Evolutionary conservation across 768 basidiomycete genomes (phyloP), one percentile per base, ranked within the genome.

Genomic region (Kwoniella shandongensis): DNA sequence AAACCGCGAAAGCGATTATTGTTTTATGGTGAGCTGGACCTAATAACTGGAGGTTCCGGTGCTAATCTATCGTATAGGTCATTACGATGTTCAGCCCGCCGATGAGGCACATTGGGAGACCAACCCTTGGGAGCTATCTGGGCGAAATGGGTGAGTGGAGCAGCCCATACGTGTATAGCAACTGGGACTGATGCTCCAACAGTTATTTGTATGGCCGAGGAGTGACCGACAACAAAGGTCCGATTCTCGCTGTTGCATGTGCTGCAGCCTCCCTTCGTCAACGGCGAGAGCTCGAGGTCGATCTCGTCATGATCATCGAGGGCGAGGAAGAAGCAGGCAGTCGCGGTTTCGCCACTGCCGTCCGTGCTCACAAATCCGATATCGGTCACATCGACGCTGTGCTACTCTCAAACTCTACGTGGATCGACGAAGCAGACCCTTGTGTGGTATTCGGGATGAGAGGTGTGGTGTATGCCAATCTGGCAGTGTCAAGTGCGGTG

Each of bases 281-380:
- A 25, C 79, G 80, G 12, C 81, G 91, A 1, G 82, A 85, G 11
- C 82, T 99, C 2, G 89, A 83, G 22, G 81, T 92, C 0, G 96
- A 99, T 70, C 74, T 99, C 1, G 85, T 97, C 4, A 85, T 98
- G 73, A 76, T 97, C 49, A 85, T 98, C 15, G 96, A 99, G 77
- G 96, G 96, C 0, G 94, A 98, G 73, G 96, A 96, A 73, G 96
- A 99, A 74, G 85, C 84, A n/a, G 94, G 94, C 1, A 94, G 91
- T 71, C 76, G 81, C 4, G 91, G 93, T 0, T 93, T 99, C 69
- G 81, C 79, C 36, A 84, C 88, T n/a, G 83, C 87, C 1, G 87
- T 97, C 10, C 68, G 78, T 53, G 82, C 80, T 53, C 80, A 91
- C 76, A 91, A 89, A 83, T 84, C 86, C 65, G 77, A 81, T 40